Evolutionary conservation across 164 flowering plant genomes (phyloP).

Genomic region (Macadamia integrifolia): DNA sequence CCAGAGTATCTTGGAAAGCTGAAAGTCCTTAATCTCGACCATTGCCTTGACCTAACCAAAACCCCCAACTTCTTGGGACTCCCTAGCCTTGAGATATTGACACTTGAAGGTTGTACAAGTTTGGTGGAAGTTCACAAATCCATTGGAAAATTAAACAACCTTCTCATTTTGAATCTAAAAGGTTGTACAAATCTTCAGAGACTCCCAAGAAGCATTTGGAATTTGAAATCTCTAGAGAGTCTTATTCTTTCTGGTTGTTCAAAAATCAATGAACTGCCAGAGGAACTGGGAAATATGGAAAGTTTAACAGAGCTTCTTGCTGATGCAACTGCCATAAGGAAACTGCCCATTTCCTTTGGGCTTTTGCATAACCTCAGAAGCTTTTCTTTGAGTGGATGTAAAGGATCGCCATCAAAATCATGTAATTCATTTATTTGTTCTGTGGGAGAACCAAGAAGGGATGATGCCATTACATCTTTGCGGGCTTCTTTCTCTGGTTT

Average conservation of each 20-base stretch:
- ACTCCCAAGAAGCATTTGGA: constrained; percentile 6
- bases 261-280: constrained; percentile 9
- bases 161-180: constrained; percentile 2
- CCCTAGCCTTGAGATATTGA: background rate
- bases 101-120: constrained; percentile 12
- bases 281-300: background rate
- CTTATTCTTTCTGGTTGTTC: constrained; percentile 14
- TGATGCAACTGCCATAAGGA: background rate
- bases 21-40: too few species aligned
- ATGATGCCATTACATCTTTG: too few species aligned
- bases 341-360: constrained; percentile 3
- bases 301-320: constrained; percentile 3
- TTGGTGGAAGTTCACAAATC: constrained; percentile 9
- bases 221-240: background rate
- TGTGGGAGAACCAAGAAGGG: too few species aligned
- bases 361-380: background rate
- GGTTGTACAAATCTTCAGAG: constrained; percentile 2
- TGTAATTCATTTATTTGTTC: too few species aligned
- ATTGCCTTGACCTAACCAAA: too few species aligned
- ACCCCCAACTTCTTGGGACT: too few species aligned
- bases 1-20: too few species aligned
- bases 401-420: too few species aligned
- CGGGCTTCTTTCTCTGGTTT: too few species aligned
- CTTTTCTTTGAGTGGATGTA: background rate
- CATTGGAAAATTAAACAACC: background rate